Evolutionary conservation across 371 early-diverging fungal species (phyloP).

Genomic region (Circinella umbellata): DNA sequence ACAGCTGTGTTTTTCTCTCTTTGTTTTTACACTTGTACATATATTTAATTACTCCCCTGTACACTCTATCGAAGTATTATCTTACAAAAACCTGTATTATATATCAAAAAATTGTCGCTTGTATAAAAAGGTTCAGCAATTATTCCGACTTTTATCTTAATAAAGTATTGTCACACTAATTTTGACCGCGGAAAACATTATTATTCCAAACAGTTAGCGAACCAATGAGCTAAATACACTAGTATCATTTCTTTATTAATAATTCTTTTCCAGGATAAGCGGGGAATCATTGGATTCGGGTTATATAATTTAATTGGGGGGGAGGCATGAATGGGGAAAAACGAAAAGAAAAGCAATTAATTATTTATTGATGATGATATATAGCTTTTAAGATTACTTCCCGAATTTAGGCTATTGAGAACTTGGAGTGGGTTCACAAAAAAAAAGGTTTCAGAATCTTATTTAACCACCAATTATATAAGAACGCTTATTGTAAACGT

Average conservation of each 20-base stretch:
- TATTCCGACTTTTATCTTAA: conserved; percentile 5
- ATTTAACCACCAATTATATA: too few species aligned
- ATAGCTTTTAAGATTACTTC: too few species aligned
- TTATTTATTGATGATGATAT: too few species aligned
- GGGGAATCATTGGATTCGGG: neutral
- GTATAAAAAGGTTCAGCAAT: conserved; percentile 7
- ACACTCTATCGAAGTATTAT: neutral
- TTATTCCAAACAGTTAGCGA: conserved; percentile 1
- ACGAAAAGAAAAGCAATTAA: too few species aligned
- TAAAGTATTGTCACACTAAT: conserved; percentile 9
- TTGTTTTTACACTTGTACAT: neutral
- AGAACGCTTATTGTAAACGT: too few species aligned
- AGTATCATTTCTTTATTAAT: neutral
- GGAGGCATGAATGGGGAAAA: too few species aligned
- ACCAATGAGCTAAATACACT: conserved; percentile 2
- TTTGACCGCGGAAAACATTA: conserved; percentile 3
- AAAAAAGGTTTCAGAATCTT: too few species aligned
- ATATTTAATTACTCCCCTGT: neutral
- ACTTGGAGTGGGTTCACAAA: too few species aligned
- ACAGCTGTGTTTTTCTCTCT: too few species aligned
- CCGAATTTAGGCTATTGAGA: too few species aligned
- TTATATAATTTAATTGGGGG: neutral
- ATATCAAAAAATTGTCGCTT: neutral
- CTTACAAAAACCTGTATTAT: neutral
- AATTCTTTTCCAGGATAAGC: conserved; percentile 1